These are phyloP conservation scores for Dactylellina leptospora DNA, from an alignment of 2,329 filamentous ascomycete genomes.

Conservation along the genomic window DNA sequence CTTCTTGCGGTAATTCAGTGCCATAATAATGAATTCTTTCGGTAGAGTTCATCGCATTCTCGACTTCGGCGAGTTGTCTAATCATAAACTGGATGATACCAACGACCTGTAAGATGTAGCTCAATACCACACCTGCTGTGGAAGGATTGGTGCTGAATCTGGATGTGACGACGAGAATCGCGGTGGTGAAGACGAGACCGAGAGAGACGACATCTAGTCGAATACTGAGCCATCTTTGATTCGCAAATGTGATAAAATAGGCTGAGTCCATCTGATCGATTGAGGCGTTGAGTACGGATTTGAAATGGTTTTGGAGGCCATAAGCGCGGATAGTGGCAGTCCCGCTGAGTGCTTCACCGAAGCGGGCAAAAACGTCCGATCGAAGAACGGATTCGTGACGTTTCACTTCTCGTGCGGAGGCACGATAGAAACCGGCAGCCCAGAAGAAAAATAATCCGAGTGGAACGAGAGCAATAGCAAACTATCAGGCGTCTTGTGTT, in stretches of 20 bases:
- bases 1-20: conserved; percentile 84
- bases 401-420: conserved; percentile 92
- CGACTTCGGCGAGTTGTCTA: conserved; percentile 92
- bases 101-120: conserved; percentile 90
- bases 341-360: conserved; percentile 85
- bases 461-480: conserved; percentile 73
- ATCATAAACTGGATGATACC: conserved; percentile 97
- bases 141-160: conserved; percentile 85
- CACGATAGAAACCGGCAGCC: conserved; percentile 84
- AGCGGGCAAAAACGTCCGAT: conserved; percentile 87
- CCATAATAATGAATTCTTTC: conserved; percentile 98
- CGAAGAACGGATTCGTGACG: conserved; percentile 89
- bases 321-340: conserved; percentile 89
- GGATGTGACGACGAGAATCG: conserved; percentile 89
- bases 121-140: conserved; percentile 85
- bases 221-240: conserved; percentile 90
- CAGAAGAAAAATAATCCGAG: conserved; percentile 81
- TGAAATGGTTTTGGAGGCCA: conserved; percentile 79
- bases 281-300: conserved; percentile 72
- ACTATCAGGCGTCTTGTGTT: conserved; percentile 85
- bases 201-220: conserved; percentile 86
- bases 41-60: conserved; percentile 98
- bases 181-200: conserved; percentile 83
- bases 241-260: conserved; percentile 94
- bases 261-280: conserved; percentile 94